phyloP scores from a whole-genome alignment of 2,329 filamentous ascomycete species.

The Capronia americana region DNA sequence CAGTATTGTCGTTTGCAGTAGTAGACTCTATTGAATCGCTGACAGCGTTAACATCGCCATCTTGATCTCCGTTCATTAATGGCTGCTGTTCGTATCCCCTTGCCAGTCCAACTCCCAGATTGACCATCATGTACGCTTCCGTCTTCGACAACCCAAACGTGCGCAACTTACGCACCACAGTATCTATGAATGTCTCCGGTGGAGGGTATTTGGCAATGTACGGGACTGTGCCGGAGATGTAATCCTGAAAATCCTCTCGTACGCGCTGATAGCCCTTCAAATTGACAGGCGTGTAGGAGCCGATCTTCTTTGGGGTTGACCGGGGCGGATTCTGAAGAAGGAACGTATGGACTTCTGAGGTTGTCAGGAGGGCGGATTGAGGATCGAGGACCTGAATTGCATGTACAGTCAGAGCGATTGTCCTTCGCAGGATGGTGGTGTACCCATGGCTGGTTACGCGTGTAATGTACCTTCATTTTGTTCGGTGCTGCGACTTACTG shows the following conservation, averaged over 20 bases:
- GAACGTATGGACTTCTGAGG: constrained; percentile 53
- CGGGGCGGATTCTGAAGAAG: constrained; percentile 51
- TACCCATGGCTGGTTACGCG: too few relatives aligned
- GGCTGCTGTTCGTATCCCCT: constrained; percentile 17
- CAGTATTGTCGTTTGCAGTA: constrained; percentile 23
- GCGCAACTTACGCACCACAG: constrained; percentile 46
- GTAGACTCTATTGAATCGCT: constrained; percentile 16
- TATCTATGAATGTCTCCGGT: constrained; percentile 48
- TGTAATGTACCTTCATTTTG: constrained; percentile 1
- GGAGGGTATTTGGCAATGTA: constrained; percentile 41
- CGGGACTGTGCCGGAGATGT: constrained; percentile 30
- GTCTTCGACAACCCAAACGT: constrained; percentile 54
- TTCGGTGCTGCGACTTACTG: not conserved
- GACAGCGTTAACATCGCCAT: constrained; percentile 18
- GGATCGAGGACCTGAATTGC: constrained; percentile 51
- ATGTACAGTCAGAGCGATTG: not conserved
- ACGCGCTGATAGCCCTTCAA: constrained; percentile 55
- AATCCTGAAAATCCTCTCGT: constrained; percentile 47
- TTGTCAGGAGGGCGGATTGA: constrained; percentile 53
- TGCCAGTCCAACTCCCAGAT: constrained; percentile 50
- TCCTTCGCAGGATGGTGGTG: not conserved
- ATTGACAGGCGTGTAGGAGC: constrained; percentile 46
- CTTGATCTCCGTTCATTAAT: not conserved
- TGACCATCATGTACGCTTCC: constrained; percentile 55
- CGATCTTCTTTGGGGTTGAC: constrained; percentile 31